Evolutionary conservation across 2,329 filamentous ascomycete genomes (phyloP).

Genomic region (Aspergillus novoparasiticus): DNA sequence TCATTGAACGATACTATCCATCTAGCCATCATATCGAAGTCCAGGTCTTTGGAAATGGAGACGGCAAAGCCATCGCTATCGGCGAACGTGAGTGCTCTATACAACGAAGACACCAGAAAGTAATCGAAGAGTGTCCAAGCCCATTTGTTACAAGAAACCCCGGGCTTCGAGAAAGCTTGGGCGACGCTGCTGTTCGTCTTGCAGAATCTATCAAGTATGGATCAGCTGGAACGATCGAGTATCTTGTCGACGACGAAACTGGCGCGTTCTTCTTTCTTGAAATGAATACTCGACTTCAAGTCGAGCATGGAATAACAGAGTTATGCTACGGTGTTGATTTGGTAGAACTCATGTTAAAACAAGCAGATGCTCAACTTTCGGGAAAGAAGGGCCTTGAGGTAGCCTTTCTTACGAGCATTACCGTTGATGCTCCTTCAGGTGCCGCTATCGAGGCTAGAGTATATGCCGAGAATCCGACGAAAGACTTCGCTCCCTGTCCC

Average conservation of each 20-base stretch:
- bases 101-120: constrained; percentile 85
- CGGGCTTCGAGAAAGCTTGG: constrained; percentile 65
- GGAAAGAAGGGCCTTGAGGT: constrained; percentile 50
- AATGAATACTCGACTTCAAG: constrained; percentile 62
- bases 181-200: constrained; percentile 70
- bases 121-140: constrained; percentile 85
- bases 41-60: constrained; percentile 82
- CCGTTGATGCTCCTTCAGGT: constrained; percentile 48
- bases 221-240: constrained; percentile 89
- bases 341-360: constrained; percentile 58
- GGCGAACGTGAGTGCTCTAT: constrained; percentile 88
- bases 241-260: constrained; percentile 81
- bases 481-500: constrained; percentile 61
- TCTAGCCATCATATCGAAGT: constrained; percentile 85
- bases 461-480: constrained; percentile 62
- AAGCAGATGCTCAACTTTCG: constrained; percentile 54
- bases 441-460: constrained; percentile 57
- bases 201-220: constrained; percentile 66
- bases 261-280: constrained; percentile 73
- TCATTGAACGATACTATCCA: constrained; percentile 81
- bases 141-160: constrained; percentile 60
- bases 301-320: constrained; percentile 62
- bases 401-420: constrained; percentile 45
- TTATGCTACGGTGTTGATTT: constrained; percentile 58
- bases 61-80: constrained; percentile 77